phyloP scores from a whole-genome alignment of 2,329 filamentous ascomycete species.

The Nemania serpens region DNA sequence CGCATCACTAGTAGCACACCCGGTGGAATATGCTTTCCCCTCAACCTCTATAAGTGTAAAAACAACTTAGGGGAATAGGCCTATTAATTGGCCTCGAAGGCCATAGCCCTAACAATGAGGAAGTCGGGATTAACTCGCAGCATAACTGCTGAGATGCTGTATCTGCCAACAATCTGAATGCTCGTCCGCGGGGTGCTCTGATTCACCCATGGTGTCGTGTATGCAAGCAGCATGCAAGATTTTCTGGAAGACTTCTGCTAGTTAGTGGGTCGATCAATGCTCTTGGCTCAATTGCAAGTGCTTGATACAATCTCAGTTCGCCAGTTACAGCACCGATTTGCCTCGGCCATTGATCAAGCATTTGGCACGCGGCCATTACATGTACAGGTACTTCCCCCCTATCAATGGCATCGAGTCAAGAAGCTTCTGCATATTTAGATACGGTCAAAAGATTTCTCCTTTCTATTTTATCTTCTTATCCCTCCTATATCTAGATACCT shows the following conservation, averaged over 20 bases:
- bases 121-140: constrained; percentile 6
- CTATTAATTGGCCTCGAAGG: not conserved
- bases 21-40: not conserved
- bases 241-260: constrained; percentile 28
- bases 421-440: not conserved
- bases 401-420: not conserved
- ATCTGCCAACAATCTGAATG: constrained; percentile 9
- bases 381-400: constrained; percentile 1
- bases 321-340: not conserved
- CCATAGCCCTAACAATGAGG: not conserved
- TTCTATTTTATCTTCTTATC: too few relatives aligned
- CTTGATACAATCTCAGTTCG: constrained; percentile 14
- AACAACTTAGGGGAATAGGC: not conserved
- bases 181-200: constrained; percentile 13
- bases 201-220: constrained; percentile 9
- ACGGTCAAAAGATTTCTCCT: too few relatives aligned
- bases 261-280: constrained; percentile 14
- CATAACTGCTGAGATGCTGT: not conserved
- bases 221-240: constrained; percentile 16
- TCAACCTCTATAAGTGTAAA: not conserved
- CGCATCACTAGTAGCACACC: constrained; percentile 1
- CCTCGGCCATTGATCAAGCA: constrained; percentile 13
- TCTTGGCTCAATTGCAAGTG: constrained; percentile 8
- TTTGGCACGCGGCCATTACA: constrained; percentile 10
- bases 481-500: too few relatives aligned